A percentile compares a stretch with the other conserved stretches of the same genome.
Conservation (phyloP, 352 stramenopile species). For the Phytopythium litorale region DNA sequence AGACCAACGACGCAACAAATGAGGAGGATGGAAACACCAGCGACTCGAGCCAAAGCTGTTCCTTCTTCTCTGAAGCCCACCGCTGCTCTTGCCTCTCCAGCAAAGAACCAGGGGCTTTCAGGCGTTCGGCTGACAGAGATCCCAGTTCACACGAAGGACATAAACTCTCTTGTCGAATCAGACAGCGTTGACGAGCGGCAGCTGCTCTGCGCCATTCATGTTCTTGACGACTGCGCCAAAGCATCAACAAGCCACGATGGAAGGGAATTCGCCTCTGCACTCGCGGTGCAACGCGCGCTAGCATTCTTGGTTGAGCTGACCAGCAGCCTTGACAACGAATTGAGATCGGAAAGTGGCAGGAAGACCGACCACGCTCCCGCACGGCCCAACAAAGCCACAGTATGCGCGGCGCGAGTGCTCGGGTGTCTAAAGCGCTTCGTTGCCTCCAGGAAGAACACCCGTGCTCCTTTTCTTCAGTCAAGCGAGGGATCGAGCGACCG, state of each 20-base stretch:
- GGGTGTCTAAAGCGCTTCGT: conserved; percentile 36
- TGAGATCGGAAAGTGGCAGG: too few species aligned
- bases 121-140: not conserved
- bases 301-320: conserved; percentile 26
- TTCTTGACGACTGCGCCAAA: conserved; percentile 29
- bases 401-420: conserved; percentile 32
- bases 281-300: conserved; percentile 19
- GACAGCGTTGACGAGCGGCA: conserved; percentile 18
- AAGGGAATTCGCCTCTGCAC: not conserved
- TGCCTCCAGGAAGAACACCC: conserved; percentile 1
- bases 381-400: conserved; percentile 6
- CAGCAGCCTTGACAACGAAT: conserved; percentile 14
- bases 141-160: not conserved
- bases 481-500: not conserved
- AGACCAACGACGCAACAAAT: not conserved
- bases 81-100: not conserved
- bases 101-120: not conserved
- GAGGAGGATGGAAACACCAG: not conserved
- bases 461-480: not conserved
- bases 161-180: not conserved
- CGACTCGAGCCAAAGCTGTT: not conserved
- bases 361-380: not conserved
- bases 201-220: conserved; percentile 38
- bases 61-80: not conserved
- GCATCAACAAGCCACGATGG: not conserved